Base-by-base conservation (phyloP, 2,329 filamentous ascomycete species). In the Phaeosphaeriaceae sp. region DNA sequence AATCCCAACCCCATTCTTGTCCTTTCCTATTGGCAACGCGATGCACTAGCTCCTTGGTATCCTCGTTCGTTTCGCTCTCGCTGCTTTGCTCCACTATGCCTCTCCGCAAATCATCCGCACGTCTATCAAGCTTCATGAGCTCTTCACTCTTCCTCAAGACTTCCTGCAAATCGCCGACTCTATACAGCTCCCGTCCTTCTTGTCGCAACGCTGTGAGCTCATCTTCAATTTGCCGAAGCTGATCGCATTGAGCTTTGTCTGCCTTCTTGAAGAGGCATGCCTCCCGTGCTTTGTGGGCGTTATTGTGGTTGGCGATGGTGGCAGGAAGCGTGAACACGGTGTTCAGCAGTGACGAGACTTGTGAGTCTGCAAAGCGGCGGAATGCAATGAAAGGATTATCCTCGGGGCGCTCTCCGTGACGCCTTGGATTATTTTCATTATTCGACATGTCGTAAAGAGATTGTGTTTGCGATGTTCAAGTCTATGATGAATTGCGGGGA, bases 311-410 rank as follows among this genome's bases (percentile, higher is more conserved):
- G n/a, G 66, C 69, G 46, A 76, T 68, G 25, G 66, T 72, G 42
- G 67, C 67, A 33, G 73, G 70, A 15, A 75, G 72, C 25, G 81
- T 79, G 56, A 84, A 82, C 53, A 87, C 75, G 19, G 80, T 80
- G 60, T 83, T 82, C 54, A 88, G 73, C 51, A 88, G 73, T 17
- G 82, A 83, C 9, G 81, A 82, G 64, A 88, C 80, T 56, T 85
- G 84, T 48, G 84, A 82, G 65, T 89, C 86, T 55, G 86, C 84
- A 70, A 85, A 87, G 61, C 83, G 84, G 64, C 86, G 86, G 76
- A 88, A 88, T 27, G 82, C 79, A 55, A 86, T 81, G 73, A 88
- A 88, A 1, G 86, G 85, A 58, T 87, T 87, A 55, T 73, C 63
- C 58, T 75, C 72, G 33, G 58, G 60, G 33, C 61, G 63, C 19